Conservation (phyloP, 257 asterid species). For the Asclepias syriaca region DNA sequence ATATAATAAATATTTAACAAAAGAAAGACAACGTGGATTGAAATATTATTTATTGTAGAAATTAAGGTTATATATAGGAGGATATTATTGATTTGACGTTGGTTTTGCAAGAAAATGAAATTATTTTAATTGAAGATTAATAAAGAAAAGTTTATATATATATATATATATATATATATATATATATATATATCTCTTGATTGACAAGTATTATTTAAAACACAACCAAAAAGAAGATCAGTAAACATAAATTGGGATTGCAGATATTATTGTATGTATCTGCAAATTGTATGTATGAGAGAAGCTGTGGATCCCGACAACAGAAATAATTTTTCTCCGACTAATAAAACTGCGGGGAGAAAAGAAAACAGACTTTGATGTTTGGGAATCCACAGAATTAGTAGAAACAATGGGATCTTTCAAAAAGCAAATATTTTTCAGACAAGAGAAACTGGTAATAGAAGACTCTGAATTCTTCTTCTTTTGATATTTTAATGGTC, state of each 20-base stretch:
- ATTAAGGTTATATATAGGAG: no score
- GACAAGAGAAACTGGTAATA: neutral
- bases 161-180: no score
- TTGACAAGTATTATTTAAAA: neutral
- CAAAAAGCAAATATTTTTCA: neutral
- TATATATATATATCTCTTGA: neutral
- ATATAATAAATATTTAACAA: neutral
- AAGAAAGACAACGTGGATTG: neutral
- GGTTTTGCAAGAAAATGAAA: neutral
- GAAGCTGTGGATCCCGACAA: constrained; percentile 11
- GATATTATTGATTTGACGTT: neutral
- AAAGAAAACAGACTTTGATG: constrained; percentile 9
- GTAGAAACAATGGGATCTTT: neutral
- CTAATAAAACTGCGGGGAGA: neutral
- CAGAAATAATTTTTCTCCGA: neutral
- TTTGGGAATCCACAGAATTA: neutral
- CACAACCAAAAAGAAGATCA: neutral
- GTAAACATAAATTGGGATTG: constrained; percentile 14
- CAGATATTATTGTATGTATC: no score
- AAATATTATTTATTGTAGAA: neutral
- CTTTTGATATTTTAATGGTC: no score
- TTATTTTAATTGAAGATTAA: neutral
- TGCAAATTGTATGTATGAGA: neutral
- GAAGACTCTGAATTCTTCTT: neutral
- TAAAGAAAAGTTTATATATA: neutral